Evolutionary conservation across 2,329 filamentous ascomycete species (phyloP), one percentile per base, ranked within the genome.

Genomic region (Cytospora paraplurivora): DNA sequence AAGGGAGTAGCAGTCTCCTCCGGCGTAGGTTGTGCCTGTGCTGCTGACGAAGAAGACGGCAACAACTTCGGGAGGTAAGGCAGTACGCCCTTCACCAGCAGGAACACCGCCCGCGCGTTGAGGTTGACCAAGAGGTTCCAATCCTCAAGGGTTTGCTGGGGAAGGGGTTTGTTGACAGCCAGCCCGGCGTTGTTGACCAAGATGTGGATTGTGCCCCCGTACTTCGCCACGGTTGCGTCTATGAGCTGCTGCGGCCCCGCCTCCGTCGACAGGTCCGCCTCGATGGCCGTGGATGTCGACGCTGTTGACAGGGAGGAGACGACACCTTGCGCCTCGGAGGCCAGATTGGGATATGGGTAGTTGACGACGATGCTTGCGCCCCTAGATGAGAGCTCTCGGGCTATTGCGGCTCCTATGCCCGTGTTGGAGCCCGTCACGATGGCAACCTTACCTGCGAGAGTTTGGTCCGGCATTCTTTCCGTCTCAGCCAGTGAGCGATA

Each of bases 301-400:
- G 61, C 65, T 1, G 72, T 73, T 5, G 70, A 56, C 6, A 80
- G 68, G 11, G 65, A 67, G 1, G 70, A 59, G 12, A 71, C 67
- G 1, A 77, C 64, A 0, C 62, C 65, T 2, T 75, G 69, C n/a
- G 73, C 73, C 61, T 77, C 71, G 3, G 59, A 62, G 8, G 61
- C 52, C n/a, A 74, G 65, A 4, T 62, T 32, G 2, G 73, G 51
- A 53, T 72, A 76, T 1, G 79, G 77, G 69, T 83, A 84, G 72
- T 81, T 83, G 70, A 83, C 71, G 10, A 81, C 78, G 8, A 82
- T 73, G 49, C 74, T 74, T 38, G 81, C 80, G 53, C 81, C 81
- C 15, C 77, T 77, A 50, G 75, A 73, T 13, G 78, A 73, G 2
- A 82, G 73, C 59, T 81, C 79, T 34, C 71, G 69, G 3, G 76